Evolutionary conservation across 495 filamentous ascomycete genomes (phyloP).

Genomic region (Podospora pseudoanserina): DNA sequence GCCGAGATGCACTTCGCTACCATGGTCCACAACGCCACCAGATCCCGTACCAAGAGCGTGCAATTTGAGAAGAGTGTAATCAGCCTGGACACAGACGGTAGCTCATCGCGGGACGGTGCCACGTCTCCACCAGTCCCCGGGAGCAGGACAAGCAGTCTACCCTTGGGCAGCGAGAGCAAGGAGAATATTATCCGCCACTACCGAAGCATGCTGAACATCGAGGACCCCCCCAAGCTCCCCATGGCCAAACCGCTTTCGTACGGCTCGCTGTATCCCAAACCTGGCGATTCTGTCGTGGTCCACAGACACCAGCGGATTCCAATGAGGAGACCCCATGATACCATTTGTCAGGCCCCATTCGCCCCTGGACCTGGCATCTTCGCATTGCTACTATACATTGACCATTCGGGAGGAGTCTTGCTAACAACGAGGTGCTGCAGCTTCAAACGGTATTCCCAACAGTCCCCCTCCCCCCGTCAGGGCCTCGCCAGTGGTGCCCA

Average conservation of each 20-base stretch:
- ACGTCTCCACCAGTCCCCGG: constrained; percentile 26
- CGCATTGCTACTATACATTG: neutral
- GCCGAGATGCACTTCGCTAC: constrained; percentile 40
- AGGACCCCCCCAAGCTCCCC: constrained; percentile 44
- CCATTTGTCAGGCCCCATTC: constrained; percentile 35
- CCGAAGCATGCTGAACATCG: constrained; percentile 49
- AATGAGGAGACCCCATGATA: constrained; percentile 19
- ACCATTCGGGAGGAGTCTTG: neutral
- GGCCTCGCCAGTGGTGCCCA: constrained; percentile 37
- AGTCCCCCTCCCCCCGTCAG: constrained; percentile 26
- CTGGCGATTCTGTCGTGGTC: constrained; percentile 18
- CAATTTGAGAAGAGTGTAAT: constrained; percentile 42
- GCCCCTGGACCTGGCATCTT: constrained; percentile 20
- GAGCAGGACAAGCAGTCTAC: constrained; percentile 36
- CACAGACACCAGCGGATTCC: constrained; percentile 13
- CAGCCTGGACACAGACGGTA: constrained; percentile 24
- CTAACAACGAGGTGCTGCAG: constrained; percentile 24
- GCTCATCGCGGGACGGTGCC: constrained; percentile 23
- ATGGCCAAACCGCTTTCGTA: constrained; percentile 44
- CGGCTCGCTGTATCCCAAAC: constrained; percentile 44
- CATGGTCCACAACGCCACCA: constrained; percentile 42
- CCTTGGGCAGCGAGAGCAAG: constrained; percentile 32
- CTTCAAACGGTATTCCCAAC: constrained; percentile 47
- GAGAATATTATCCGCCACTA: constrained; percentile 36
- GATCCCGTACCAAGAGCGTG: constrained; percentile 43